phyloP scores from a whole-genome alignment of 495 filamentous ascomycete species.

The Cercophora sp. region DNA sequence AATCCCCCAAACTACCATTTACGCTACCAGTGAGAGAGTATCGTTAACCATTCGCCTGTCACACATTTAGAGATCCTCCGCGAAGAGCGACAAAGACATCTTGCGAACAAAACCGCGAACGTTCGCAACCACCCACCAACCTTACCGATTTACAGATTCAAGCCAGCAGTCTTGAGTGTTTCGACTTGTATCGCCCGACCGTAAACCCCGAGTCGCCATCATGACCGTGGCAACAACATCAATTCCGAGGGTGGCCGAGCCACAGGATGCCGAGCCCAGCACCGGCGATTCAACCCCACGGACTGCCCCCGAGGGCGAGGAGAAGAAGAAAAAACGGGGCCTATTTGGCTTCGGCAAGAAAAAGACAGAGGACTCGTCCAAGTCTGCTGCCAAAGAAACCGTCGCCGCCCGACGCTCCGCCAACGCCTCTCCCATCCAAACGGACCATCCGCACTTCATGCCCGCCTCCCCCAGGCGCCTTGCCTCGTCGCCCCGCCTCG shows the following conservation, averaged over 20 bases:
- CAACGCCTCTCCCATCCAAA: slow-evolving; percentile 41
- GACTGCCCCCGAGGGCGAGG: slow-evolving; percentile 28
- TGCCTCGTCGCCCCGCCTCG: slow-evolving; percentile 55
- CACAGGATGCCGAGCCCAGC: slow-evolving; percentile 23
- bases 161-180: no score
- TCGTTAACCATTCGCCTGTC: slow-evolving; percentile 3
- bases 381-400: slow-evolving; percentile 23
- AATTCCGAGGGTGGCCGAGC: slow-evolving; percentile 29
- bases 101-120: neutral
- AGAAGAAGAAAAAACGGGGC: slow-evolving; percentile 48
- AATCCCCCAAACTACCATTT: neutral
- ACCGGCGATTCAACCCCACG: slow-evolving; percentile 36
- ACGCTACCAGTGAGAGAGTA: neutral
- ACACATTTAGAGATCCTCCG: no score
- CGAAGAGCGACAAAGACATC: no score
- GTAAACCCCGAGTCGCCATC: slow-evolving; percentile 2
- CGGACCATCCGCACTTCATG: slow-evolving; percentile 41
- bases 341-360: slow-evolving; percentile 67
- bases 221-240: slow-evolving; percentile 28
- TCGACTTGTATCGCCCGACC: no score
- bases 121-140: no score
- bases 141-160: no score
- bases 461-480: slow-evolving; percentile 51
- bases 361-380: slow-evolving; percentile 49
- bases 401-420: slow-evolving; percentile 22